These are phyloP conservation scores for Corymbia maculata DNA, from an alignment of 345 rosid genomes.

Conservation along the genomic window DNA sequence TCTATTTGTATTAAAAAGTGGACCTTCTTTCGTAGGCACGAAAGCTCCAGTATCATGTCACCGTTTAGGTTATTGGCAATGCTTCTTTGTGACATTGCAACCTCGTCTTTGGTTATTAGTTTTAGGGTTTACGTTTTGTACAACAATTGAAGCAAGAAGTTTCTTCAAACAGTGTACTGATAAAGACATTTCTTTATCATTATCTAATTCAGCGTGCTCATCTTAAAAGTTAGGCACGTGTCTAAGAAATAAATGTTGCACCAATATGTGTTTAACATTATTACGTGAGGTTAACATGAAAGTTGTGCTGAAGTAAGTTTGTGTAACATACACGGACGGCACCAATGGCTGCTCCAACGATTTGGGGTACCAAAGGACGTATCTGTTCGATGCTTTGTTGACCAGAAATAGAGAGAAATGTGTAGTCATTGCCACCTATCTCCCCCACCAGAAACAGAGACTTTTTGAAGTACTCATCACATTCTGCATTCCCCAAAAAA, in stretches of 20 bases:
- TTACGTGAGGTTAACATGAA: neutral
- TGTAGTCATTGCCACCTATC: conserved; percentile 63
- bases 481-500: conserved; percentile 14
- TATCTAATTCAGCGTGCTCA: neutral
- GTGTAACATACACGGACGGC: neutral
- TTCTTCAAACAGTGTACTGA: neutral
- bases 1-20: neutral
- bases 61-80: neutral
- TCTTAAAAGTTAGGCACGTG: neutral
- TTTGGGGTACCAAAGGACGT: conserved; percentile 23
- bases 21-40: neutral
- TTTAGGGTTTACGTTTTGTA: neutral
- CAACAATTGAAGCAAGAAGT: neutral
- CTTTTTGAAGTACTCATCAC: conserved; percentile 30
- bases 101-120: neutral
- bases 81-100: neutral
- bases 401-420: conserved; percentile 24
- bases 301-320: neutral
- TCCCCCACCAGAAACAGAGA: conserved; percentile 56
- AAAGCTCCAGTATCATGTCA: neutral
- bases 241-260: neutral
- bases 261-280: too few species aligned
- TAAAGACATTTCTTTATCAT: neutral
- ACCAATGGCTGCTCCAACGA: conserved; percentile 20
- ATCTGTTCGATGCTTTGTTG: conserved; percentile 21